These are phyloP conservation scores for Neodidymelliopsis sp. DNA, from an alignment of 2,329 filamentous ascomycete species.

Conservation along the genomic window DNA sequence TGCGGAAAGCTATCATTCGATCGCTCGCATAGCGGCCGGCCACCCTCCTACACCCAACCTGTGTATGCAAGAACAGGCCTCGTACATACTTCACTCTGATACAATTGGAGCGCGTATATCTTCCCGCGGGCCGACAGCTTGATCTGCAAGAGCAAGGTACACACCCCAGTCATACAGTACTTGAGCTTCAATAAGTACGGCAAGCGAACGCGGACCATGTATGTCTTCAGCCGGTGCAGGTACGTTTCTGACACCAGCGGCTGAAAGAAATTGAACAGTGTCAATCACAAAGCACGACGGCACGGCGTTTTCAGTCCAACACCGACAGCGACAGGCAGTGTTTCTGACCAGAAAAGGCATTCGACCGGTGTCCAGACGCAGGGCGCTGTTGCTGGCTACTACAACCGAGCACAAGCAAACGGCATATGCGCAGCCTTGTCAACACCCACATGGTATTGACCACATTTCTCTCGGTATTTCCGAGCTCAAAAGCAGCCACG, in stretches of 20 bases:
- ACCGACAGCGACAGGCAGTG: constrained; percentile 36
- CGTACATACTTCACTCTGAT: constrained; percentile 22
- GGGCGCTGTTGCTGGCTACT: constrained; percentile 23
- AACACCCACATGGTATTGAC: constrained; percentile 28
- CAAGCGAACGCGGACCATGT: constrained; percentile 42
- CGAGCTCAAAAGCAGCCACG: constrained; percentile 17
- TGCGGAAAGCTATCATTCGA: constrained; percentile 30
- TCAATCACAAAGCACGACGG: constrained; percentile 35
- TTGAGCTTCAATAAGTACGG: constrained; percentile 39
- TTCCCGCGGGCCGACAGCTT: constrained; percentile 44
- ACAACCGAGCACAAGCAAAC: constrained; percentile 22
- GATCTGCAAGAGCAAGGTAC: constrained; percentile 49
- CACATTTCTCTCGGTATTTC: constrained; percentile 18
- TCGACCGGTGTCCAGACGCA: constrained; percentile 27
- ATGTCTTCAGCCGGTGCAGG: constrained; percentile 47
- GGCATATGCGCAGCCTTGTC: constrained; percentile 22
- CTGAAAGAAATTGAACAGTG: constrained; percentile 38
- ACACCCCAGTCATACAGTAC: constrained; percentile 36
- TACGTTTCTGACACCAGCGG: constrained; percentile 37
- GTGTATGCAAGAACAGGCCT: constrained; percentile 41
- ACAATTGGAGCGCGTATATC: constrained; percentile 42
- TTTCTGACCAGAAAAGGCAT: constrained; percentile 30
- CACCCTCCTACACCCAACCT: constrained; percentile 27
- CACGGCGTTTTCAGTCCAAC: constrained; percentile 19
- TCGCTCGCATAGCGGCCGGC: constrained; percentile 40